These are phyloP conservation scores for Spergularia marina DNA, from an alignment of 148 eudicot species.

Conservation along the genomic window DNA sequence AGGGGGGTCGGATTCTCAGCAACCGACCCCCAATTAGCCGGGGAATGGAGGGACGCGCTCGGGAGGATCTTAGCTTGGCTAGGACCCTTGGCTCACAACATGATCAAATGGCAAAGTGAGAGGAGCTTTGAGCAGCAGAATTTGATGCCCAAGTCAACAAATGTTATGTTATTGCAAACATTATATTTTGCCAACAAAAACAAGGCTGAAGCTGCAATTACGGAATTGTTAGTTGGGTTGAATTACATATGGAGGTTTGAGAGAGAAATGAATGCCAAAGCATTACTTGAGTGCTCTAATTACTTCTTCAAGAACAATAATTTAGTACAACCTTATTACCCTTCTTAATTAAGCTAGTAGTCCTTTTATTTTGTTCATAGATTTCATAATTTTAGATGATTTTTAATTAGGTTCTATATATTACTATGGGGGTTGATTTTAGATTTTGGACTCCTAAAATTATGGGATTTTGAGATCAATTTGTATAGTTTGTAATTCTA, in stretches of 20 bases:
- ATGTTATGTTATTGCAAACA: constrained; percentile 71
- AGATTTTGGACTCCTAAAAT: constrained; percentile 4
- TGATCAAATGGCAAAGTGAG: constrained; percentile 94
- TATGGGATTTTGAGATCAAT: constrained; percentile 24
- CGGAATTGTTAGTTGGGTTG: constrained; percentile 85
- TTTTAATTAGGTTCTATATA: too few relatives aligned
- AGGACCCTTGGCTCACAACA: constrained; percentile 80
- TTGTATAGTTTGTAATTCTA: constrained; percentile 31
- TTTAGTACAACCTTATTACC: not conserved
- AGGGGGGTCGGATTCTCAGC: constrained; percentile 76
- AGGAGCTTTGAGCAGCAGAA: constrained; percentile 86
- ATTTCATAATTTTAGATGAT: too few relatives aligned
- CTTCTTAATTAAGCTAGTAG: not conserved
- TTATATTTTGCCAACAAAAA: constrained; percentile 65
- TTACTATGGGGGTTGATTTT: constrained; percentile 4
- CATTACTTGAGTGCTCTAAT: constrained; percentile 53
- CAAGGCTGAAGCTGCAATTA: constrained; percentile 84
- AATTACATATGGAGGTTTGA: constrained; percentile 94
- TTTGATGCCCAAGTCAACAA: constrained; percentile 32
- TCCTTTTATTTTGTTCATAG: not conserved
- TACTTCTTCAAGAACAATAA: constrained; percentile 30
- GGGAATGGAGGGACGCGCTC: constrained; percentile 86
- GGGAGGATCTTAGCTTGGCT: constrained; percentile 74
- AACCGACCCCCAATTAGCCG: constrained; percentile 65
- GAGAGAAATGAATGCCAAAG: constrained; percentile 87